These are phyloP conservation scores for Naumovozyma dairenensis DNA, from an alignment of 805 yeast genomes.

Conservation along the genomic window DNA sequence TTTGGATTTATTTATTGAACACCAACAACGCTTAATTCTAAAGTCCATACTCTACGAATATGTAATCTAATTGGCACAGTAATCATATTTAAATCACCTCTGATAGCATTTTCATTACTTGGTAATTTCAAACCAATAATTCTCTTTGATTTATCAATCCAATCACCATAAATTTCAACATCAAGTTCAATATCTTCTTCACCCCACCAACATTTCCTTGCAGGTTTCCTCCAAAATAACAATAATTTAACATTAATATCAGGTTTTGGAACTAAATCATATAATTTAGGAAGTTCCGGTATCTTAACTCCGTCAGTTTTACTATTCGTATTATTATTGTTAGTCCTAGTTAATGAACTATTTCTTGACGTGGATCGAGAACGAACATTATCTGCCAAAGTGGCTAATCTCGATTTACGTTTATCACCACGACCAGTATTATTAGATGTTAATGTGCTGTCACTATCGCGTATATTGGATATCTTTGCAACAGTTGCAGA, in stretches of 20 bases:
- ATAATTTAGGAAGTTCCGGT: slow-evolving; percentile 19
- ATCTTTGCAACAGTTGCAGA: slow-evolving; percentile 1
- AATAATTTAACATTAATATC: slow-evolving; percentile 52
- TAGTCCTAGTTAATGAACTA: slow-evolving; percentile 32
- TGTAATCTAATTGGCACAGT: slow-evolving; percentile 57
- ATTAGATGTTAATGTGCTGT: slow-evolving; percentile 3
- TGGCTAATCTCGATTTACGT: slow-evolving; percentile 49
- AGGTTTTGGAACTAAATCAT: slow-evolving; percentile 28
- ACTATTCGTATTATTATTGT: slow-evolving; percentile 26
- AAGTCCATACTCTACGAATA: slow-evolving; percentile 91
- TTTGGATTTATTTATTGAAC: slow-evolving; percentile 39
- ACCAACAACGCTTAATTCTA: slow-evolving; percentile 85
- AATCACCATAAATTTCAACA: slow-evolving; percentile 26
- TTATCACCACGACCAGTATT: slow-evolving; percentile 23
- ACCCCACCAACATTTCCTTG: slow-evolving; percentile 98
- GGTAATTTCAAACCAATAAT: slow-evolving; percentile 12
- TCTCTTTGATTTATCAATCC: slow-evolving; percentile 8
- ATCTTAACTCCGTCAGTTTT: too few species aligned
- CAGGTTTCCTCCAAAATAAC: slow-evolving; percentile 95
- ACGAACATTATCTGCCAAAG: slow-evolving; percentile 49
- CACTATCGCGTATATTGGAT: slow-evolving; percentile 3
- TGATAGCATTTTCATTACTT: slow-evolving; percentile 6
- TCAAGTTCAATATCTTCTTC: slow-evolving; percentile 43
- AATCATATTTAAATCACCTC: slow-evolving; percentile 12
- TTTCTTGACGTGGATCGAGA: slow-evolving; percentile 48